Conservation (phyloP, 345 rosid species). For the Aethionema arabicum region DNA sequence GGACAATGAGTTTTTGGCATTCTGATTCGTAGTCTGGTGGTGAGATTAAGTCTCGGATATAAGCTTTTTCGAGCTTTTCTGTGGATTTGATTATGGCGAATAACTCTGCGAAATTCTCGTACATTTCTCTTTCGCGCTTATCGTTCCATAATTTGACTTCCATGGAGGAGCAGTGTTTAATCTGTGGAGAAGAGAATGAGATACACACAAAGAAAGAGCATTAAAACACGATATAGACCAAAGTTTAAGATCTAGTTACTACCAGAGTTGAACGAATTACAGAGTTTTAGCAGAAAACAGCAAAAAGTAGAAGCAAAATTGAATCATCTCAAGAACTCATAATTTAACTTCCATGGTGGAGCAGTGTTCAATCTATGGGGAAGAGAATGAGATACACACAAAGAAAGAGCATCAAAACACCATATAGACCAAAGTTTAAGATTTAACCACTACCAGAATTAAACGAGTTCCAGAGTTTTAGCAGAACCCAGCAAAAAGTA, state of each 20-base stretch:
- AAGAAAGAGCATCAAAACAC: slow-evolving; percentile 38
- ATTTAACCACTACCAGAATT: background rate
- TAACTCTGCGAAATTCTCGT: slow-evolving; percentile 89
- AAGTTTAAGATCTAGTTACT: background rate
- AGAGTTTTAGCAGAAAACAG: background rate
- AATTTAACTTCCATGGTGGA: slow-evolving; percentile 69
- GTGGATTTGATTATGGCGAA: slow-evolving; percentile 92
- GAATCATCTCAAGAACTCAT: background rate
- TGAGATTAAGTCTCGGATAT: slow-evolving; percentile 67
- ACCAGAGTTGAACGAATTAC: background rate
- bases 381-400: slow-evolving; percentile 78
- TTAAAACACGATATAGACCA: slow-evolving; percentile 2
- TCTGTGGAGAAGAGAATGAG: slow-evolving; percentile 65
- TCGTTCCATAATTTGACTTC: slow-evolving; percentile 92
- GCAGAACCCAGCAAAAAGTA: background rate
- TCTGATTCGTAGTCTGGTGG: slow-evolving; percentile 77
- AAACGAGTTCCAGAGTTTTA: background rate
- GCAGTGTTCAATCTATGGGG: slow-evolving; percentile 38
- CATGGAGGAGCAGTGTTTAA: slow-evolving; percentile 31
- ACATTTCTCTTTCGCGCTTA: slow-evolving; percentile 96
- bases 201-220: slow-evolving; percentile 63
- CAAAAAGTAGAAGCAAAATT: background rate
- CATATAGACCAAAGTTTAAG: background rate
- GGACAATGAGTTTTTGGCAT: slow-evolving; percentile 86
- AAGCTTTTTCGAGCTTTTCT: slow-evolving; percentile 91